phyloP scores from a whole-genome alignment of 2,329 filamentous ascomycete species.

The Exophiala lecanii-corni region DNA sequence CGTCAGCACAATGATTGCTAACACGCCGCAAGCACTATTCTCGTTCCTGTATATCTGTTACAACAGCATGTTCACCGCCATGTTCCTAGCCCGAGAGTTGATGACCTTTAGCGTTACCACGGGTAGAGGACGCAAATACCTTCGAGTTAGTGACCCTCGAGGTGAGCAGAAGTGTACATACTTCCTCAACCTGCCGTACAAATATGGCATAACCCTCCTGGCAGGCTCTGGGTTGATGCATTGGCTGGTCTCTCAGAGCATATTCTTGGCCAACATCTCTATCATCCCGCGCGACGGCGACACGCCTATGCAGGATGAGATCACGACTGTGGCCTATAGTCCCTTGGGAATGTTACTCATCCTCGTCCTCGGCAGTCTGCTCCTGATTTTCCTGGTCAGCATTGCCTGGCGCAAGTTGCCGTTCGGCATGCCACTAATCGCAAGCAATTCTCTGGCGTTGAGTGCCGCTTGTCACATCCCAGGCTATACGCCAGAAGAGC shows the following conservation, averaged over 20 bases:
- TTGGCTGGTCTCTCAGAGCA: slow-evolving; percentile 47
- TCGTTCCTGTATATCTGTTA: slow-evolving; percentile 36
- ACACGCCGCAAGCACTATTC: slow-evolving; percentile 34
- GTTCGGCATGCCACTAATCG: slow-evolving; percentile 30
- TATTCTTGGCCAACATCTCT: slow-evolving; percentile 41
- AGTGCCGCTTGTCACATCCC: slow-evolving; percentile 33
- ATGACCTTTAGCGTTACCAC: slow-evolving; percentile 35
- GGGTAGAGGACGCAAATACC: slow-evolving; percentile 19
- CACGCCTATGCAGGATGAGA: slow-evolving; percentile 18
- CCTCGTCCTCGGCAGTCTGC: slow-evolving; percentile 16
- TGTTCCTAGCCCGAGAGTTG: slow-evolving; percentile 46
- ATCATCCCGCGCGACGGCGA: slow-evolving; percentile 17
- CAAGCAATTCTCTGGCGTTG: slow-evolving; percentile 32
- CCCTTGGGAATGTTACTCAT: slow-evolving; percentile 24
- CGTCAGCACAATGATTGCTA: slow-evolving; percentile 30
- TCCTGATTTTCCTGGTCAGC: slow-evolving; percentile 20
- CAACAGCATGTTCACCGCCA: slow-evolving; percentile 40
- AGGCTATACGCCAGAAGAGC: slow-evolving; percentile 15
- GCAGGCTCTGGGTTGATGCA: slow-evolving; percentile 37
- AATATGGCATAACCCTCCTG: slow-evolving; percentile 41
- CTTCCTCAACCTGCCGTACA: slow-evolving; percentile 42
- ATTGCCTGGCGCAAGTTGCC: slow-evolving; percentile 23
- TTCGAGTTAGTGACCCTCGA: slow-evolving; percentile 37
- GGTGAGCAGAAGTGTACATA: slow-evolving; percentile 38
- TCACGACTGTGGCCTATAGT: slow-evolving; percentile 27